phyloP scores from a whole-genome alignment of 441 rosid genomes.

The Isatis lusitanica region DNA sequence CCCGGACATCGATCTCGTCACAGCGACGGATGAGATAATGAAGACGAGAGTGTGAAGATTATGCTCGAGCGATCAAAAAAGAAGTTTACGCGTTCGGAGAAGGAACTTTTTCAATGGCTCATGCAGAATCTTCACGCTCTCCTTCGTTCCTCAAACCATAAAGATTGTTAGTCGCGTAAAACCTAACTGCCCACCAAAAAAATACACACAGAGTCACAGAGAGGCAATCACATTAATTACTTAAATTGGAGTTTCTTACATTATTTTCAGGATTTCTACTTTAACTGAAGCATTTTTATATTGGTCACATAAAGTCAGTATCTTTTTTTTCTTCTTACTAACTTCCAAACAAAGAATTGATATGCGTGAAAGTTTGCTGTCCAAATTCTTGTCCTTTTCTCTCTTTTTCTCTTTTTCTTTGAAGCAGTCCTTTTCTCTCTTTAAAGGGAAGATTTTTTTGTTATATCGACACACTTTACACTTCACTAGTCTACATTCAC shows the following conservation, averaged over 20 bases:
- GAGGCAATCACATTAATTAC: background rate
- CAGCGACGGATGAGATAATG: too few species aligned
- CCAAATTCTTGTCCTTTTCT: constrained; percentile 11
- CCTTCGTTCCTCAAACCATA: background rate
- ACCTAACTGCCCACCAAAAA: background rate
- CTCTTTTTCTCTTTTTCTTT: too few species aligned
- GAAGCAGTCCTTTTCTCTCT: constrained; percentile 4
- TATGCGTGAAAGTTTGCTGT: constrained; percentile 16
- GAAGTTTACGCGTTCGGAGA: background rate
- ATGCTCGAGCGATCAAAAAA: background rate
- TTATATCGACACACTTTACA: background rate
- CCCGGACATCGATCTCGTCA: too few species aligned
- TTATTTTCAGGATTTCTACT: background rate
- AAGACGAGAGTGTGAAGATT: background rate
- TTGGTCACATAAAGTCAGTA: background rate
- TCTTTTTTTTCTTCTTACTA: background rate
- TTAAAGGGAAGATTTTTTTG: background rate
- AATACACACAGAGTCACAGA: too few species aligned
- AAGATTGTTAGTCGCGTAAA: background rate
- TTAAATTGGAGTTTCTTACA: background rate
- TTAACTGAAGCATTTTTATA: background rate
- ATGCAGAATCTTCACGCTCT: background rate
- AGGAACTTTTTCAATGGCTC: background rate
- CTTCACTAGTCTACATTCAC: background rate
- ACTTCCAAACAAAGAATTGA: constrained; percentile 18